Percentiles rank a stretch among this genome's conserved stretches.
These are phyloP conservation scores for Sclerotinia borealis DNA, from an alignment of 2,329 filamentous ascomycete species.

Conservation along the genomic window DNA sequence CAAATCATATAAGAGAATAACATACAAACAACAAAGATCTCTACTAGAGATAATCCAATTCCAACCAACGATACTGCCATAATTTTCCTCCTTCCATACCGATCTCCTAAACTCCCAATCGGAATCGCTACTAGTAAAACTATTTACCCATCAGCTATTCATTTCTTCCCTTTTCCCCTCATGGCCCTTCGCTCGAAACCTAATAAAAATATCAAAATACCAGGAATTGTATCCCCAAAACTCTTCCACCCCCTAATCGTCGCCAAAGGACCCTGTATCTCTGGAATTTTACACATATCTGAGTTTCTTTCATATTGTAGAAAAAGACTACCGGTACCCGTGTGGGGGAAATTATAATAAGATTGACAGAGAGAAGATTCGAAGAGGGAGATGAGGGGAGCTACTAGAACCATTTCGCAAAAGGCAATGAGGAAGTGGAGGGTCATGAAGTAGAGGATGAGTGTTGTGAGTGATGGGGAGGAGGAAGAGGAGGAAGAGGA, in stretches of 20 bases:
- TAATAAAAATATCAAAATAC: conserved; percentile 13
- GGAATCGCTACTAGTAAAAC: conserved; percentile 31
- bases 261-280: conserved; percentile 27
- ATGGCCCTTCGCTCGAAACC: neutral
- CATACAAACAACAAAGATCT: conserved; percentile 30
- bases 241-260: conserved; percentile 31
- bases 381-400: conserved; percentile 28
- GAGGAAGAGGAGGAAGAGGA: neutral
- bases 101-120: conserved; percentile 29
- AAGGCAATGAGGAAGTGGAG: conserved; percentile 32
- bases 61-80: conserved; percentile 27
- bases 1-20: neutral
- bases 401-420: conserved; percentile 29
- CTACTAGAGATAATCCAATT: conserved; percentile 21
- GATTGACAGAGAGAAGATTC: conserved; percentile 28
- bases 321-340: neutral
- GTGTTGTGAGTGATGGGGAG: neutral
- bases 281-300: conserved; percentile 25
- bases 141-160: conserved; percentile 8
- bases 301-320: conserved; percentile 13
- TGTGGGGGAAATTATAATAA: conserved; percentile 24
- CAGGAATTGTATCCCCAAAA: conserved; percentile 29
- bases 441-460: conserved; percentile 29
- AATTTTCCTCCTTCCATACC: conserved; percentile 25
- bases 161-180: neutral